Evolutionary conservation across 108 stramenopile genomes (phyloP).

Genomic region (Nitzschia sp.): DNA sequence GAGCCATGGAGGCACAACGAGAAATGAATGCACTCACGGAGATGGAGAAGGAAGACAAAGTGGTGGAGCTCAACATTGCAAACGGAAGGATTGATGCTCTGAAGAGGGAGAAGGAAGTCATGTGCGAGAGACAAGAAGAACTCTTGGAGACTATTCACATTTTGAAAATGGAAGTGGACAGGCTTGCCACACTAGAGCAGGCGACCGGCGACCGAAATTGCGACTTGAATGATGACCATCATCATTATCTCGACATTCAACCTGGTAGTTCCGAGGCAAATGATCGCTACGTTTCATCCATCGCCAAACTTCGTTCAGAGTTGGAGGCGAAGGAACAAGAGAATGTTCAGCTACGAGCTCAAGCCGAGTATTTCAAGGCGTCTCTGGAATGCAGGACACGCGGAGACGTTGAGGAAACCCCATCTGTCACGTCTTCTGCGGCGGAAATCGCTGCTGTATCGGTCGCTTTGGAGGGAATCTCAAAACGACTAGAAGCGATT

Average conservation of each 20-base stretch:
- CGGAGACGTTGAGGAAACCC: background rate
- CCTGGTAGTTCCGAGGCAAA: no score
- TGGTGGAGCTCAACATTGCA: slow-evolving; percentile 22
- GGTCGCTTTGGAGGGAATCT: slow-evolving; percentile 2
- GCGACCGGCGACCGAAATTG: background rate
- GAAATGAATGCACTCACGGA: slow-evolving; percentile 22
- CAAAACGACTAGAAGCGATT: slow-evolving; percentile 26
- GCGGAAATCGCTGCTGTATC: background rate
- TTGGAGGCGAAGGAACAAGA: slow-evolving; percentile 12
- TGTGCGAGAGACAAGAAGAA: slow-evolving; percentile 23
- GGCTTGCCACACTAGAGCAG: slow-evolving; percentile 5
- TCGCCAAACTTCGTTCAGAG: background rate
- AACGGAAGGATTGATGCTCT: slow-evolving; percentile 14
- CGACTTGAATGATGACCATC: background rate
- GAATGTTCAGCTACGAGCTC: background rate
- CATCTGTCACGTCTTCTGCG: background rate
- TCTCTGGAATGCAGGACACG: background rate
- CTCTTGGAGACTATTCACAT: slow-evolving; percentile 32
- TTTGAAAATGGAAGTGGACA: slow-evolving; percentile 32
- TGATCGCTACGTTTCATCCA: no score
- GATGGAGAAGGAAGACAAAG: slow-evolving; percentile 30
- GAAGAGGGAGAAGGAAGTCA: slow-evolving; percentile 22
- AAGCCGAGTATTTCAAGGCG: background rate
- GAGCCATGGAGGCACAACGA: slow-evolving; percentile 32
- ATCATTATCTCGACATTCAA: background rate